A percentile compares a stretch with the other conserved stretches of the same genome.
These are phyloP conservation scores for Ceratobasidium papillatum DNA, from an alignment of 1,284 basidiomycete genomes.

Conservation along the genomic window DNA sequence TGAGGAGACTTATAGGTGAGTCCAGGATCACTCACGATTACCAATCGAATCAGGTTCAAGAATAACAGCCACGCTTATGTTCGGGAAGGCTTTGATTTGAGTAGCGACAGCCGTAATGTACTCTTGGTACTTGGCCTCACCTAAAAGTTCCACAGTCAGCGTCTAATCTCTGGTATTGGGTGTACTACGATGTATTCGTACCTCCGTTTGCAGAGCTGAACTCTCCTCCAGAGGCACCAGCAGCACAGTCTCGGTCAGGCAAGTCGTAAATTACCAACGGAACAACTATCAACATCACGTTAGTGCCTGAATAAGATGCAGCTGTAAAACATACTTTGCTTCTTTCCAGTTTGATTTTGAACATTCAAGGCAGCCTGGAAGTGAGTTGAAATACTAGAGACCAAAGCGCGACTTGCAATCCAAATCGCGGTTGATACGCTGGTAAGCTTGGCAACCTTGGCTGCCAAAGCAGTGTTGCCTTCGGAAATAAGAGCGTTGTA, in stretches of 20 bases:
- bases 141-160: background rate
- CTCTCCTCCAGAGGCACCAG: slow-evolving; percentile 15
- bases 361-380: slow-evolving; percentile 1
- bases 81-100: background rate
- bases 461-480: slow-evolving; percentile 8
- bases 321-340: background rate
- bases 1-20: background rate
- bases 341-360: background rate
- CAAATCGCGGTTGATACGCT: background rate
- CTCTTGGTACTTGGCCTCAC: slow-evolving; percentile 26
- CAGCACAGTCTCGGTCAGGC: slow-evolving; percentile 14
- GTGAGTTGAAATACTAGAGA: slow-evolving; percentile 3
- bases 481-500: slow-evolving; percentile 13
- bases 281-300: background rate
- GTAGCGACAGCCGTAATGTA: background rate
- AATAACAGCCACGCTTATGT: background rate
- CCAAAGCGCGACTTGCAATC: slow-evolving; percentile 5
- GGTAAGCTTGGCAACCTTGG: slow-evolving; percentile 13
- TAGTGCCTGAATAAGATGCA: background rate
- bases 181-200: background rate
- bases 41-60: slow-evolving; percentile 16
- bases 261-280: slow-evolving; percentile 10
- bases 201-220: slow-evolving; percentile 23
- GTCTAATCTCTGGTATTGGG: background rate
- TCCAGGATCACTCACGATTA: background rate